Evolutionary conservation across 164 flowering plant species (phyloP).

Genomic region (Berberis vulgaris): DNA sequence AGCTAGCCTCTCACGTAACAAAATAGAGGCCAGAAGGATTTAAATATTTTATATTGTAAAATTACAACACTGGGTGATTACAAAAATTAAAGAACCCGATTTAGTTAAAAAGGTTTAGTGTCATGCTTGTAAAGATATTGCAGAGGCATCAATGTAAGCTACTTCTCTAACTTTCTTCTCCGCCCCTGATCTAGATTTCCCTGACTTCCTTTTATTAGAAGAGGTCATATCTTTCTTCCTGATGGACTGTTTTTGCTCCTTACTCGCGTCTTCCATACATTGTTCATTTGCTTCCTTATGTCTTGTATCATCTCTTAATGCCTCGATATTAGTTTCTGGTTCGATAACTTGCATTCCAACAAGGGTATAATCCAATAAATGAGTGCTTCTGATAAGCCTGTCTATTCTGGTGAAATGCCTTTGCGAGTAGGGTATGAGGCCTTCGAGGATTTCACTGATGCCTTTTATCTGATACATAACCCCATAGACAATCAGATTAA

Average conservation of each 20-base stretch:
- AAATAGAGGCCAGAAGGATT: too few relatives aligned
- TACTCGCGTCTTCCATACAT: conserved; percentile 1
- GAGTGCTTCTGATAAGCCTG: conserved; percentile 72
- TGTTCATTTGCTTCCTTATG: conserved; percentile 7
- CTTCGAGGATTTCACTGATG: conserved; percentile 79
- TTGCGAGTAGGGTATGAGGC: conserved; percentile 75
- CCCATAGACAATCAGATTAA: not conserved
- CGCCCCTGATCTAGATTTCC: conserved; percentile 20
- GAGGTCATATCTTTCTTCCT: conserved; percentile 15
- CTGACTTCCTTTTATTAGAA: conserved; percentile 46
- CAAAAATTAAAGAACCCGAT: too few relatives aligned
- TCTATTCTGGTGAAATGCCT: conserved; percentile 88
- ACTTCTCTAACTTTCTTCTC: conserved; percentile 31
- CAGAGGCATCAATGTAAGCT: conserved; percentile 3
- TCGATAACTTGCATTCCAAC: conserved; percentile 79
- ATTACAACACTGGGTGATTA: too few relatives aligned
- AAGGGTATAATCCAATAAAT: conserved; percentile 69
- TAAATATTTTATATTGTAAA: too few relatives aligned
- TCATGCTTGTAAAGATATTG: conserved; percentile 17
- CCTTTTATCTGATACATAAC: conserved; percentile 57
- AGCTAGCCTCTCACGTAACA: too few relatives aligned
- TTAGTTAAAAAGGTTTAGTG: not conserved
- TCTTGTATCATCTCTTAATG: conserved; percentile 4
- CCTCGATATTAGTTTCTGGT: conserved; percentile 37
- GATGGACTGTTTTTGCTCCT: conserved; percentile 10